Evolutionary conservation across 108 stramenopile genomes (phyloP).

Genomic region (Pseudonitzschia pungens): DNA sequence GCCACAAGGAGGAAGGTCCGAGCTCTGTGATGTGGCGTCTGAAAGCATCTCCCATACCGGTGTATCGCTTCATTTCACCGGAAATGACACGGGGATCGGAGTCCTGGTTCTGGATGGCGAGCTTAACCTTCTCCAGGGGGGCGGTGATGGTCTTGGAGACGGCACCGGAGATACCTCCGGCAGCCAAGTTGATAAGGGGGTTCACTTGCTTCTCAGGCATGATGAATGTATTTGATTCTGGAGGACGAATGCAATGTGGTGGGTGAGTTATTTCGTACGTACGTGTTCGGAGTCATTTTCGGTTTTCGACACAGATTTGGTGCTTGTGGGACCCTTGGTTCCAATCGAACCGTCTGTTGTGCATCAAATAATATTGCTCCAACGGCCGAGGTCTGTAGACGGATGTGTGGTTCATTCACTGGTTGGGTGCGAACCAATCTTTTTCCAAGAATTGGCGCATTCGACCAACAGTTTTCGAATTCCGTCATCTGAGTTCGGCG

Average conservation of each 20-base stretch:
- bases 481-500: not conserved
- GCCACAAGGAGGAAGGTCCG: slow-evolving; percentile 88
- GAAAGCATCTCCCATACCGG: slow-evolving; percentile 93
- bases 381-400: no score
- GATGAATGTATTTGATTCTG: slow-evolving; percentile 17
- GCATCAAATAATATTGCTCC: no score
- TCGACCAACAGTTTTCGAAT: not conserved
- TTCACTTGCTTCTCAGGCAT: slow-evolving; percentile 7
- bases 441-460: not conserved
- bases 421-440: no score
- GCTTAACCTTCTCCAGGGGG: slow-evolving; percentile 98
- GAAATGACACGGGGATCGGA: slow-evolving; percentile 93
- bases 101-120: slow-evolving; percentile 95
- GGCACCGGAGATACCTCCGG: slow-evolving; percentile 90
- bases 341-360: no score
- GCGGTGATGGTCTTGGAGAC: slow-evolving; percentile 93
- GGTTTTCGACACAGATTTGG: no score
- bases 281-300: not conserved
- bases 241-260: not conserved
- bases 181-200: slow-evolving; percentile 75
- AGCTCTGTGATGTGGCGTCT: slow-evolving; percentile 89
- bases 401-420: no score
- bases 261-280: not conserved
- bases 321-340: no score
- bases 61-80: slow-evolving; percentile 93